Percentiles rank a stretch among this genome's conserved stretches.
These are phyloP conservation scores for Hylodesmum podocarpum DNA, from an alignment of 306 rosid genomes.

Conservation along the genomic window DNA sequence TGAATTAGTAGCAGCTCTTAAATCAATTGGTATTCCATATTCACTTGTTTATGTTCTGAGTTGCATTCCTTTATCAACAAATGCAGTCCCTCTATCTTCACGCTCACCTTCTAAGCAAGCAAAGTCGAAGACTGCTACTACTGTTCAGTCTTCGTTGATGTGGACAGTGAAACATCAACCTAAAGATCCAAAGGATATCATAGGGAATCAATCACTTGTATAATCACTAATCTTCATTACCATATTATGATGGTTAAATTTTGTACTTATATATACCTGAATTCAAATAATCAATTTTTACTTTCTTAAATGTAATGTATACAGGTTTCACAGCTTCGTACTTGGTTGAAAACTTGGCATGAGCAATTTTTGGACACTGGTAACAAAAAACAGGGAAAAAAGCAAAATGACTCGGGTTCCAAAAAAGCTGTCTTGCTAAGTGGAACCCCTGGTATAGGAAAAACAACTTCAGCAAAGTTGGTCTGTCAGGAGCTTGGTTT, in stretches of 20 bases:
- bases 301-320: slow-evolving; percentile 37
- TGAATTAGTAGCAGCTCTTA: slow-evolving; percentile 14
- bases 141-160: slow-evolving; percentile 42
- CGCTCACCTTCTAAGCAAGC: slow-evolving; percentile 46
- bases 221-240: slow-evolving; percentile 32
- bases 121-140: slow-evolving; percentile 40
- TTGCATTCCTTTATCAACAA: slow-evolving; percentile 28
- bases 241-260: slow-evolving; percentile 4
- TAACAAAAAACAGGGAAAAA: slow-evolving; percentile 63
- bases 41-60: slow-evolving; percentile 24
- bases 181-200: slow-evolving; percentile 63
- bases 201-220: slow-evolving; percentile 95
- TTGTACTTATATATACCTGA: slow-evolving; percentile 12
- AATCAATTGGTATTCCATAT: slow-evolving; percentile 17
- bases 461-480: slow-evolving; percentile 95
- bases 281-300: slow-evolving; percentile 15
- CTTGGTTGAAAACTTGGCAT: slow-evolving; percentile 88
- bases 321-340: slow-evolving; percentile 86
- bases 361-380: slow-evolving; percentile 72
- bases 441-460: slow-evolving; percentile 98
- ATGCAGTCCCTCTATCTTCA: slow-evolving; percentile 47
- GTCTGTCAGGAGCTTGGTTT: slow-evolving; percentile 89
- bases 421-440: slow-evolving; percentile 84
- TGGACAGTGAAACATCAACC: slow-evolving; percentile 95
- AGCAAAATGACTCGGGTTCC: slow-evolving; percentile 55